These are phyloP conservation scores for Pythium guiyangense DNA, from an alignment of 352 stramenopile species.

Conservation along the genomic window DNA sequence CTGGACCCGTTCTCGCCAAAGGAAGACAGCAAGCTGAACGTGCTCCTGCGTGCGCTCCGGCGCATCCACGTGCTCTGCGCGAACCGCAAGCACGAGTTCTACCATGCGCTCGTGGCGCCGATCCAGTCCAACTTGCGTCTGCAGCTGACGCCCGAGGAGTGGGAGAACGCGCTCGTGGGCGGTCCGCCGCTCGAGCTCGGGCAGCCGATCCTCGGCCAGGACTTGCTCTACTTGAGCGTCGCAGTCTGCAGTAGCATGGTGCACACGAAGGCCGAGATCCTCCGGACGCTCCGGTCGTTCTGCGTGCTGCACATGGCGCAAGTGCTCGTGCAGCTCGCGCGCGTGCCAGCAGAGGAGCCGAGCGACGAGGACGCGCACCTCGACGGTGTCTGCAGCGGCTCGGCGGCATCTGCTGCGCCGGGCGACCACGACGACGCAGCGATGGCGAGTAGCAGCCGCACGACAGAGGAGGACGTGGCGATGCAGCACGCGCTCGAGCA, in stretches of 20 bases:
- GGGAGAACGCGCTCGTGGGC: constrained; percentile 36
- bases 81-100: constrained; percentile 44
- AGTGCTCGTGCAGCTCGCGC: constrained; percentile 61
- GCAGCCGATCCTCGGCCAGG: constrained; percentile 59
- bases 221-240: constrained; percentile 73
- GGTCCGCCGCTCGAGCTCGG: constrained; percentile 50
- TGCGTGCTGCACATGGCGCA: constrained; percentile 78
- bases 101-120: constrained; percentile 39
- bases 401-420: background rate
- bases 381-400: constrained; percentile 10
- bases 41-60: constrained; percentile 54
- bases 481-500: constrained; percentile 44
- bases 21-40: constrained; percentile 76
- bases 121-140: constrained; percentile 49
- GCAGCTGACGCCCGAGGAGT: constrained; percentile 34
- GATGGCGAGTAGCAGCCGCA: constrained; percentile 13
- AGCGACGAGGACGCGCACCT: constrained; percentile 29
- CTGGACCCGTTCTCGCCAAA: constrained; percentile 74
- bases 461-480: constrained; percentile 21
- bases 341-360: constrained; percentile 48
- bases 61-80: constrained; percentile 56
- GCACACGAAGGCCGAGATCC: constrained; percentile 69
- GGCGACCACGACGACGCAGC: constrained; percentile 1
- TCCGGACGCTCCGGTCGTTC: constrained; percentile 76
- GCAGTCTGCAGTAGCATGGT: constrained; percentile 78